Base-by-base conservation (phyloP, 2,329 filamentous ascomycete genomes). In the Chaetothyriales sp. region DNA sequence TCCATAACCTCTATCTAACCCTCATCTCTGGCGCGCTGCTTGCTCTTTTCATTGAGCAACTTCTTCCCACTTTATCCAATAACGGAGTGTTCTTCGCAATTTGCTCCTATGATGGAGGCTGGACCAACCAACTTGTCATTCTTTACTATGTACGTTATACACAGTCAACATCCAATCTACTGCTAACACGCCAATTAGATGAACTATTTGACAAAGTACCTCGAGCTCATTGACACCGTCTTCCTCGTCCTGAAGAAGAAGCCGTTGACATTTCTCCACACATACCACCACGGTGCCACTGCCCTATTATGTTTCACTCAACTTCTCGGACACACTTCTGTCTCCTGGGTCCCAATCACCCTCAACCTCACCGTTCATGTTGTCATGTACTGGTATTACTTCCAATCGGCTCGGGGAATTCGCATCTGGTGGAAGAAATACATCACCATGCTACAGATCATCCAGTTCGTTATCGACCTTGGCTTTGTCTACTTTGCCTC, bases 311-410 rank as follows among this genome's bases (percentile, higher is more conserved):
- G 90, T 84, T 96, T 94, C 77, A 95, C 88, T 51, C 90, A 96
- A 74, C 80, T 96, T 59, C 83, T 95, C 64, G 90, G 90, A 60
- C 80, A 86, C 64, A 96, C 90, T 45, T 79, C 90, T 44, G 90
- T 96, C 51, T 94, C 89, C 54, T 96, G 90, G 90, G 86, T 95
- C 51, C 82, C 84, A 56, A 96, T 96, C 67, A 83, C 80, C 49
- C 80, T 96, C 62, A 96, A 96, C 78, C 73, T 96, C 65, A 80
- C 80, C 57, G 90, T 96, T 50, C 90, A 96, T 73, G 90, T 96
- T 53, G 85, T 95, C 66, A 96, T 96, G 90, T 96, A 96, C 83
- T 96, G 89, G 90, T 96, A 96, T 81, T 96, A 96, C 80, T 96
- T 96, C 83, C 90, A 96, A 78, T 90, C 86, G 65, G 89, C 90